Base-by-base conservation (phyloP, 139 green algal species). In the Volvox africanus region DNA sequence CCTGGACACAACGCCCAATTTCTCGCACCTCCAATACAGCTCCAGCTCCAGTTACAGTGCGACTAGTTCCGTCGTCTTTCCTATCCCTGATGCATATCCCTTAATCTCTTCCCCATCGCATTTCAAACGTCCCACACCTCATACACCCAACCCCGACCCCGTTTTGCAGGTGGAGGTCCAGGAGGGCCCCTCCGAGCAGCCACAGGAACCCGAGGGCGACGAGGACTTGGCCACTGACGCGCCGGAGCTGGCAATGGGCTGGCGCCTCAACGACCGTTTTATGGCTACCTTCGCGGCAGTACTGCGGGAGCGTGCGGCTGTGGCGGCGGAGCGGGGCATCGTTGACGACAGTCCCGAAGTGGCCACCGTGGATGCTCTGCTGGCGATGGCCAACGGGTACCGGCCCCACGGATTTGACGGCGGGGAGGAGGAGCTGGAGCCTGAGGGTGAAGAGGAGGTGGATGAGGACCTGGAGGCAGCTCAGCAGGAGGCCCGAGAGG, bases 321-420 rank as follows among this genome's bases (percentile, higher is more conserved):
- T 22, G 82, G 33, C 33, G 24, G 65, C 12, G 35, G 82, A 13
- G 65, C 24, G 36, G 65, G 65, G 33, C 65, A 61, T 65, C 61
- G 21, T 2, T 12, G 65, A 65, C 28, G 65, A 77, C 22, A 24
- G 28, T 1, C 12, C 62, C 33, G 82, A 88, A 36, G 16, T 80
- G 82, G 82, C 82, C 33, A 36, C 21, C 33, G 26, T 88, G 82
- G 82, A 79, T 30, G 65, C 82, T 12, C 33, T 88, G 32, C 21
- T 88, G 82, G 82, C 82, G 16, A 28, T 87, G 61, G 61, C 82
- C 1, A 87, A 87, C 24, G 82, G 82, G 44, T 87, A 87, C 55
- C 65, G 65, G 1, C 33, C 32, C 36, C 21, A 55, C 32, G 76
- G 76, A 3, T 61, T 65, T 30, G 78, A 61, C 26, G 76, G n/a